Evolutionary conservation across 495 filamentous ascomycete species (phyloP), one percentile per base, ranked within the genome.

Genomic region (Evernia prunastri): DNA sequence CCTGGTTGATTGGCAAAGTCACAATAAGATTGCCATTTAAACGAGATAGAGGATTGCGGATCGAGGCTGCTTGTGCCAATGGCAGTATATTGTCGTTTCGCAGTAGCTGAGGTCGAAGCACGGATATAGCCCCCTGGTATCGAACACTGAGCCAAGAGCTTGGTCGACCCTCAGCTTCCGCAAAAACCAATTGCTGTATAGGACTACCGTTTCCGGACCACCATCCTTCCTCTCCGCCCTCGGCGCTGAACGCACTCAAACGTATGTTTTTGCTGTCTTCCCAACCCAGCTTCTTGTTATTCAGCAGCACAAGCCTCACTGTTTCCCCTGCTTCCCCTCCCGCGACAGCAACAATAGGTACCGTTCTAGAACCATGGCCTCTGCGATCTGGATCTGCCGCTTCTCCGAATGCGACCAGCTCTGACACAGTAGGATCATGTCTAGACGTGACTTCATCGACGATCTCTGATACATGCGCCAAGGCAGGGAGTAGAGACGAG

Each of bases 111-210:
- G 87, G 88, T 15, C 81, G 80, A 59, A 87, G 83, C 29, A 90
- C 76, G 2, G 74, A 77, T 7, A 85, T 88, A 12, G 77, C 78
- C 4, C 75, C 73, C 27, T 76, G 71, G 49, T 84, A 82, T 37
- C 88, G 85, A 43, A 87, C 82, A 25, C 88, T 80, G 67, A 92
- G 75, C 81, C 85, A 89, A 13, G 78, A 75, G 20, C 79, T 72
- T 36, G 78, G 75, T 53, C 74, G 75, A 25, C 80, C 79, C 18
- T 73, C 51, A 42, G 82, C 73, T 43, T 80, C 72, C 23, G 84
- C 80, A 71, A 88, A 91, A 67, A 82, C 83, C 36, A 96, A 74
- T 69, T 89, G 82, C 49, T 79, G 81, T 63, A 95, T 86, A 10
- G 85, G 81, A 17, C 77, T 78, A 15, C 80, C 79, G 58, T 78